Evolutionary conservation across 352 stramenopile species (phyloP).

Genomic region (Phytophthora vignae): DNA sequence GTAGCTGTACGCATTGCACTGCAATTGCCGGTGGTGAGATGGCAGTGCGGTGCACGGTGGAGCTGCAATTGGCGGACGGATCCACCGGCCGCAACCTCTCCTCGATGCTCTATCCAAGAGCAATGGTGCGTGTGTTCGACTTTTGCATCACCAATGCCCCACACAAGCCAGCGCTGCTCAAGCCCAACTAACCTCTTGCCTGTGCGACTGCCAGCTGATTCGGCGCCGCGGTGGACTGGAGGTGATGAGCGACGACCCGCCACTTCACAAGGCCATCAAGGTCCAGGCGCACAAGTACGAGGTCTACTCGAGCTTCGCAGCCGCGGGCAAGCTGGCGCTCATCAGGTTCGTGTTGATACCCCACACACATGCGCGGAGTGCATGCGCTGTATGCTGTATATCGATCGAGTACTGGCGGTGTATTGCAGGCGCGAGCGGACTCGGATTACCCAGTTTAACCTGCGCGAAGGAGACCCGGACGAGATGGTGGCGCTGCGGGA

Average conservation of each 20-base stretch:
- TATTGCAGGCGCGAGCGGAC: constrained; percentile 49
- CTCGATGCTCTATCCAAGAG: constrained; percentile 47
- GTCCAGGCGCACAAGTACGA: constrained; percentile 60
- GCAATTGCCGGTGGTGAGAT: constrained; percentile 4
- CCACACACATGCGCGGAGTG: background rate
- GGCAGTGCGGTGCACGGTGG: constrained; percentile 53
- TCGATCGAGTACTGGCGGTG: background rate
- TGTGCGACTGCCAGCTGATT: constrained; percentile 41
- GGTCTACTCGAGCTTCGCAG: constrained; percentile 74
- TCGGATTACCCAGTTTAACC: constrained; percentile 72
- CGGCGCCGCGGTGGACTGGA: constrained; percentile 64
- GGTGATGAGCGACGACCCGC: constrained; percentile 56
- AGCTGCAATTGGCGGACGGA: constrained; percentile 69
- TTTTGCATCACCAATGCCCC: background rate
- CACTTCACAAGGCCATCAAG: constrained; percentile 62
- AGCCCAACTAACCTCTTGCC: background rate
- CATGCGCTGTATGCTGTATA: background rate
- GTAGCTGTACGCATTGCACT: background rate
- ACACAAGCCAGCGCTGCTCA: background rate
- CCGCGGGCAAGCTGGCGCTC: constrained; percentile 70
- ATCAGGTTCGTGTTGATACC: constrained; percentile 49
- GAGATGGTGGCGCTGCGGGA: constrained; percentile 53
- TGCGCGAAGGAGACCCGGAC: constrained; percentile 50
- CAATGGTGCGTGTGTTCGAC: constrained; percentile 36
- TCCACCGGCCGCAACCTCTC: constrained; percentile 55